A percentile compares a stretch with the other conserved stretches of the same genome.
Evolutionary conservation across 1,139 yeast species (phyloP).

Genomic region (Yamadazyma kanchanaburiensis): DNA sequence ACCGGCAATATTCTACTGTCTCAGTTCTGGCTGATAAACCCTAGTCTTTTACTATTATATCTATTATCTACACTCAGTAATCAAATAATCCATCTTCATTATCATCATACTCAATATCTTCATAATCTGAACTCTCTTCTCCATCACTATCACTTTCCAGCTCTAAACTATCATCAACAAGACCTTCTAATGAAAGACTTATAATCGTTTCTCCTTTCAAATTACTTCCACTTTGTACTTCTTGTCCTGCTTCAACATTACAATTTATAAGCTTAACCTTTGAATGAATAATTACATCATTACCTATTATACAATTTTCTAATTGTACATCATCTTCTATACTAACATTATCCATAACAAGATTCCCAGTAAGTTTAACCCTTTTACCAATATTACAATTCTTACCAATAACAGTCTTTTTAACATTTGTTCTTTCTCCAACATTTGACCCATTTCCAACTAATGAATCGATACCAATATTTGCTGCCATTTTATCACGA

Average conservation of each 20-base stretch:
- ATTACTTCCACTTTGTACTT: slow-evolving; percentile 57
- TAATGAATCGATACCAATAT: slow-evolving; percentile 83
- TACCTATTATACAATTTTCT: slow-evolving; percentile 89
- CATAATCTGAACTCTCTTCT: slow-evolving; percentile 28
- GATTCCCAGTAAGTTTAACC: slow-evolving; percentile 85
- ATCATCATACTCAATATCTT: slow-evolving; percentile 46
- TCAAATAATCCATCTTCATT: slow-evolving; percentile 47
- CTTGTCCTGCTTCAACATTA: slow-evolving; percentile 78
- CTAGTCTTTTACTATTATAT: slow-evolving; percentile 1
- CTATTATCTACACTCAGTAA: slow-evolving; percentile 18
- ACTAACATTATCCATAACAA: slow-evolving; percentile 65
- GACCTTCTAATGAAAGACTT: slow-evolving; percentile 57
- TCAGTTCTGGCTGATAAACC: too few relatives aligned
- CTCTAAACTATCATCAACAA: slow-evolving; percentile 27
- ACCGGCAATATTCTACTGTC: too few relatives aligned
- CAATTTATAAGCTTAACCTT: slow-evolving; percentile 70
- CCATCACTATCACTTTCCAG: slow-evolving; percentile 25
- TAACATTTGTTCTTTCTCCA: slow-evolving; percentile 81
- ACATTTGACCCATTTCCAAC: slow-evolving; percentile 59
- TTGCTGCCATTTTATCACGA: slow-evolving; percentile 64
- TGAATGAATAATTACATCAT: slow-evolving; percentile 54
- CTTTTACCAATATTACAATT: slow-evolving; percentile 77
- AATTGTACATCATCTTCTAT: slow-evolving; percentile 81
- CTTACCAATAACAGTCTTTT: slow-evolving; percentile 74
- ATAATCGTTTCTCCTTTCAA: slow-evolving; percentile 83